A percentile compares a stretch with the other conserved stretches of the same genome.
phyloP scores from a whole-genome alignment of 2,329 filamentous ascomycete genomes.

The Colletotrichum sp. region DNA sequence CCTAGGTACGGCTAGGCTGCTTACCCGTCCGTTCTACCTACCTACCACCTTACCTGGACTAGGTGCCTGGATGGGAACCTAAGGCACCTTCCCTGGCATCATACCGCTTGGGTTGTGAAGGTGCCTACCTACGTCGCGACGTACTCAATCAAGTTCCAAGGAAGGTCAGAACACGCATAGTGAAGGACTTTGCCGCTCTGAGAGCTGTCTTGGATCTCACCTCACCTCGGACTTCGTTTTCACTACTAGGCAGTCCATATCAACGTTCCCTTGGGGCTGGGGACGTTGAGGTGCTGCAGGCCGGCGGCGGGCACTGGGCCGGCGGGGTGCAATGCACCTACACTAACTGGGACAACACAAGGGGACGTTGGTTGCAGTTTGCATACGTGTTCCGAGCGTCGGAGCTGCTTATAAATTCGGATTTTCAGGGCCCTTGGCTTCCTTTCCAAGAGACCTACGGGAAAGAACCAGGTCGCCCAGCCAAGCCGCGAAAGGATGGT shows the following conservation, averaged over 20 bases:
- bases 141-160: neutral
- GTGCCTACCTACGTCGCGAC: neutral
- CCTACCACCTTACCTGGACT: neutral
- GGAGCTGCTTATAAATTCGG: slow-evolving; percentile 19
- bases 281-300: no score
- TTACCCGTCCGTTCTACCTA: no score
- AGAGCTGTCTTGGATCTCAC: neutral
- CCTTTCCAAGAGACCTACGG: neutral
- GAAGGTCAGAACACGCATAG: neutral
- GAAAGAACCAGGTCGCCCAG: neutral
- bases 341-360: neutral
- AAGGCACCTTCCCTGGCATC: neutral
- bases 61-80: neutral
- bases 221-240: neutral
- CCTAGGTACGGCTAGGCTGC: no score
- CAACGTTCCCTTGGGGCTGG: no score
- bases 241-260: no score
- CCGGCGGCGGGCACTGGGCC: no score
- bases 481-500: neutral
- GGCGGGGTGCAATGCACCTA: neutral
- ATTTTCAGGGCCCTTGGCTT: slow-evolving; percentile 3
- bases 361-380: neutral
- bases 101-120: neutral
- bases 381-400: slow-evolving; percentile 1
- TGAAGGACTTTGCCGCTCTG: neutral